Evolutionary conservation across 2,329 filamentous ascomycete genomes (phyloP).

Genomic region (Diaporthe vaccinii): DNA sequence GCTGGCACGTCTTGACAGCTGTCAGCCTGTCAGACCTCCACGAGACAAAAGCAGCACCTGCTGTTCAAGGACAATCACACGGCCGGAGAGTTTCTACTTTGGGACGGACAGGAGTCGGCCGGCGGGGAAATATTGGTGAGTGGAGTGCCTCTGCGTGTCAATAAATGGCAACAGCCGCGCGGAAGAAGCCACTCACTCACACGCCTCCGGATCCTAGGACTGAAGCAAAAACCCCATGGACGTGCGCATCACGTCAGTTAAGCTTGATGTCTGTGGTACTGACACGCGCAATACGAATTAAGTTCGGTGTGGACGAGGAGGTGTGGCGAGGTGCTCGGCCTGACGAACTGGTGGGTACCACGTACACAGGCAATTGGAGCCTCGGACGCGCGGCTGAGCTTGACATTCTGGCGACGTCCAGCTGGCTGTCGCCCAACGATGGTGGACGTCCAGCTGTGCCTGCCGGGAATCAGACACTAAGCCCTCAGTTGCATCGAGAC

Average conservation of each 20-base stretch:
- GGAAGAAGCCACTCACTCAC: conserved; percentile 30
- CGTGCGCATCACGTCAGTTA: conserved; percentile 34
- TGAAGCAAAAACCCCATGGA: conserved; percentile 6
- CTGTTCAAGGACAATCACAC: background rate
- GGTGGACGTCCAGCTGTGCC: background rate
- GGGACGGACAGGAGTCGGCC: background rate
- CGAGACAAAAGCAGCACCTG: conserved; percentile 1
- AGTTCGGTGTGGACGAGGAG: conserved; percentile 16
- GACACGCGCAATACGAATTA: conserved; percentile 32
- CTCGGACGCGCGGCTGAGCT: conserved; percentile 33
- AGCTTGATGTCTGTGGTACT: conserved; percentile 33
- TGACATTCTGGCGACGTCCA: conserved; percentile 11
- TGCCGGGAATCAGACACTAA: background rate
- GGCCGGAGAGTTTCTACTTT: conserved; percentile 16
- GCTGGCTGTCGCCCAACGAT: background rate
- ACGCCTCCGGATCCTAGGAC: background rate
- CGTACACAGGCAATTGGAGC: conserved; percentile 12
- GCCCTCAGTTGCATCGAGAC: conserved; percentile 7
- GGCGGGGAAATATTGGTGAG: conserved; percentile 13
- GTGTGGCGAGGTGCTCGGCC: conserved; percentile 14
- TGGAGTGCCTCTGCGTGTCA: conserved; percentile 15
- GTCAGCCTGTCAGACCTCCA: conserved; percentile 5
- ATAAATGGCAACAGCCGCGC: conserved; percentile 9
- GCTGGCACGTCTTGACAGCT: conserved; percentile 12
- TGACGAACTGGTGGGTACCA: conserved; percentile 29